Percentiles rank a stretch among this genome's conserved stretches.
Evolutionary conservation across 129 eudicot species (phyloP).

Genomic region (Ambrosia trifida): DNA sequence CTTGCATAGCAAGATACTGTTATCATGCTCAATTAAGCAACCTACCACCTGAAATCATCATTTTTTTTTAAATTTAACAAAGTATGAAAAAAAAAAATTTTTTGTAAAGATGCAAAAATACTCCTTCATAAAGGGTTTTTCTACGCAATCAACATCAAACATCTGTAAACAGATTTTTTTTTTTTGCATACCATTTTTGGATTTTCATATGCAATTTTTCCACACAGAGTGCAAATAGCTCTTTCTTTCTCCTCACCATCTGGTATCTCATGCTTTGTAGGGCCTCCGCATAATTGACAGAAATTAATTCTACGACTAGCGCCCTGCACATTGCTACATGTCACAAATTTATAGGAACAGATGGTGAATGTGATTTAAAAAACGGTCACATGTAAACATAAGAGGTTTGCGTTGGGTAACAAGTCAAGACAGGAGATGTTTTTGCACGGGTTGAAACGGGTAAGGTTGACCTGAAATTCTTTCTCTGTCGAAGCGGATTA

Average conservation of each 20-base stretch:
- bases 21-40: constrained; percentile 92
- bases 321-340: constrained; percentile 52
- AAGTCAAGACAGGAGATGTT: neutral
- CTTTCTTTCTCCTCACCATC: constrained; percentile 86
- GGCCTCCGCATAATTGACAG: constrained; percentile 88
- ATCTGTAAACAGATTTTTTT: neutral
- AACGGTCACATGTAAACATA: neutral
- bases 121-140: neutral
- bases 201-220: constrained; percentile 78
- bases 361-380: neutral
- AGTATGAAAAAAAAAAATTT: neutral
- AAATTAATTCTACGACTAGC: constrained; percentile 62
- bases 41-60: constrained; percentile 75
- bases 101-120: neutral
- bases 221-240: constrained; percentile 90
- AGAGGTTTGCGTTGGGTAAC: neutral
- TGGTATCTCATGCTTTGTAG: constrained; percentile 85
- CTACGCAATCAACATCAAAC: neutral
- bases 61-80: constrained; percentile 17
- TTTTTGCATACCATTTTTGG: constrained; percentile 77
- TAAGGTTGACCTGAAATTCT: neutral
- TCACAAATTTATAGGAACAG: neutral
- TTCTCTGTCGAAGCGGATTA: neutral
- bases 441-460: neutral
- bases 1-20: constrained; percentile 88